Percentiles rank a stretch among this genome's conserved stretches.
These are phyloP conservation scores for Eucalyptus marginata DNA, from an alignment of 345 rosid genomes.

Conservation along the genomic window DNA sequence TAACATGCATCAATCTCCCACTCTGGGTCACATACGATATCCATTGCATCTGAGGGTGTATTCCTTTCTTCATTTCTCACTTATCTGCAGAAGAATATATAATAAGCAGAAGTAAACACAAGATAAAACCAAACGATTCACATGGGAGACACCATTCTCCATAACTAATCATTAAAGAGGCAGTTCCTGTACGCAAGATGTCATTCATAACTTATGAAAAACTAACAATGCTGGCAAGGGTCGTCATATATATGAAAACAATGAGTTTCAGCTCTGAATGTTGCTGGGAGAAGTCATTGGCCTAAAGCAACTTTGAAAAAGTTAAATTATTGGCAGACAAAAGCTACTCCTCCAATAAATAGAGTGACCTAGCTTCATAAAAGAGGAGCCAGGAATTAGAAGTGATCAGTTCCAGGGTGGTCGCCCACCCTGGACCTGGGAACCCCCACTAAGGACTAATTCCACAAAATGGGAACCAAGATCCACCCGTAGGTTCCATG, in stretches of 20 bases:
- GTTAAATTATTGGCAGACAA: not conserved
- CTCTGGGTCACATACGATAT: conserved; percentile 87
- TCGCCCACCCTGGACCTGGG: not conserved
- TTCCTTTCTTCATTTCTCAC: conserved; percentile 72
- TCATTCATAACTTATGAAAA: not conserved
- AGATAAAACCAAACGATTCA: not conserved
- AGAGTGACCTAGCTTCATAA: not conserved
- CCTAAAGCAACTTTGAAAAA: not conserved
- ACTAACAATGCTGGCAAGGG: not conserved
- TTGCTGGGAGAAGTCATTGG: not conserved
- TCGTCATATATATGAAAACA: not conserved
- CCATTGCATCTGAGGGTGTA: conserved; percentile 97
- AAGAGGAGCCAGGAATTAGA: not conserved
- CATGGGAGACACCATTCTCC: not conserved
- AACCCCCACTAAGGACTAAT: not conserved
- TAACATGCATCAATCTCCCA: conserved; percentile 76
- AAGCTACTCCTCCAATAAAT: not conserved
- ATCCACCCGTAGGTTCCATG: not conserved
- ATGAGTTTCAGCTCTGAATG: not conserved
- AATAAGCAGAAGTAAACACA: not conserved
- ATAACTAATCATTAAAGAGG: not conserved
- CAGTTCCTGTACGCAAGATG: not conserved
- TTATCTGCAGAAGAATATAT: conserved; percentile 1
- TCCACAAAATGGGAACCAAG: not conserved
- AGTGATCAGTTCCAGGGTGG: not conserved